Conservation (phyloP, 1,284 basidiomycete species). For the Heimioporus retisporus region DNA sequence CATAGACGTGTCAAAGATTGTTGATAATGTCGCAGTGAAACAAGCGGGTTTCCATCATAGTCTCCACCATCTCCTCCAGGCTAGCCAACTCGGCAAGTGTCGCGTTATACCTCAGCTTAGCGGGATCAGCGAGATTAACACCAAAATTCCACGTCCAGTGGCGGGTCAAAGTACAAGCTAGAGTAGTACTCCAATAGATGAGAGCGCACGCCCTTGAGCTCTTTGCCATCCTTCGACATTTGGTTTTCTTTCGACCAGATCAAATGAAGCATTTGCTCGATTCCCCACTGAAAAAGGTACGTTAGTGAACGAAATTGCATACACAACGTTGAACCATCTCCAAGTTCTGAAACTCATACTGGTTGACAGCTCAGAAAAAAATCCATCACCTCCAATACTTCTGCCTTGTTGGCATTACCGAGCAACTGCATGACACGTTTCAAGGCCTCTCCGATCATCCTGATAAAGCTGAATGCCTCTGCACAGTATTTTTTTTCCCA, state of each 20-base stretch:
- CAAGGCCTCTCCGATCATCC: conserved; percentile 84
- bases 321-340: conserved; percentile 57
- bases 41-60: conserved; percentile 91
- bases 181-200: conserved; percentile 94
- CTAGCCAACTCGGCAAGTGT: conserved; percentile 97
- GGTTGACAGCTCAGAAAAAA: conserved; percentile 91
- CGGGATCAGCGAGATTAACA: not conserved
- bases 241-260: conserved; percentile 98
- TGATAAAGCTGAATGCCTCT: conserved; percentile 92
- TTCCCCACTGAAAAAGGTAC: conserved; percentile 73
- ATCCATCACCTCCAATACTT: conserved; percentile 96
- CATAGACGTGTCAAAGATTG: conserved; percentile 97
- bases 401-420: conserved; percentile 92
- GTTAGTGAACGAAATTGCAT: conserved; percentile 8
- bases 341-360: conserved; percentile 86
- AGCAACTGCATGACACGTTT: conserved; percentile 83
- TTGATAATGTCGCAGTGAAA: conserved; percentile 89
- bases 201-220: conserved; percentile 91
- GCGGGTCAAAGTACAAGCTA: conserved; percentile 89
- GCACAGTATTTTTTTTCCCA: conserved; percentile 91
- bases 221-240: conserved; percentile 87
- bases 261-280: conserved; percentile 97
- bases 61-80: conserved; percentile 95
- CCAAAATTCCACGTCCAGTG: conserved; percentile 65
- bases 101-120: conserved; percentile 90